Evolutionary conservation across 2,329 filamentous ascomycete species (phyloP), one percentile per base, ranked within the genome.

Genomic region (Phaeomoniella chlamydospora): DNA sequence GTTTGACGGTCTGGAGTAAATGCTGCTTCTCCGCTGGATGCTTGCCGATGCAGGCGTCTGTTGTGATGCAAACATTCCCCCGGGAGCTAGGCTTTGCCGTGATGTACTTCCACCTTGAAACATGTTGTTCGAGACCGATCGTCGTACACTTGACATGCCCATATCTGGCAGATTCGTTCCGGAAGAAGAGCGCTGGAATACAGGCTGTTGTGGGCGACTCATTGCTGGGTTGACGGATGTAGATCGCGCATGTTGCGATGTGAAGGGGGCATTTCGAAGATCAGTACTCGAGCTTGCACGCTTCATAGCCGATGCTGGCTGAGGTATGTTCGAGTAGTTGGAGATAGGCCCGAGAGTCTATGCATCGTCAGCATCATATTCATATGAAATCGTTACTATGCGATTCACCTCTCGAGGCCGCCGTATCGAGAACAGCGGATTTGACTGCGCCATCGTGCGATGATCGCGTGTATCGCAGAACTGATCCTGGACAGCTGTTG

Each of bases 281-380:
- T 75, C 74, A 43, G 75, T 76, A 47, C 76, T 77, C 10, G 85
- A 87, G 52, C 77, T 90, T 18, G 83, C 81, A 56, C 90, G 83
- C 66, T 98, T 98, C 71, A 98, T 80, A 29, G 86, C 84, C 29
- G 88, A 96, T 17, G 82, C 72, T 5, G 90, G 88, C 61, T 93
- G 85, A 14, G 90, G 90, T 43, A 98, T 83, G 15, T 76, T 74
- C 14, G 82, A 81, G 57, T 86, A 88, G 56, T 78, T 75, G 55
- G 76, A 88, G 52, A 94, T 76, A 46, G 77, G 78, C 45, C 80
- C 87, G 41, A 96, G 74, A 37, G 90, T 94, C 85, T 92, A 57
- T 43, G 44, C 26, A 34, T 2, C 9, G 22, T 26, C n/a, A 26
- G 22, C n/a, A n/a, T n/a, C n/a, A n/a, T n/a, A n/a, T 26, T 26